Evolutionary conservation across 345 rosid species (phyloP).

Genomic region (Erodium maritimum): DNA sequence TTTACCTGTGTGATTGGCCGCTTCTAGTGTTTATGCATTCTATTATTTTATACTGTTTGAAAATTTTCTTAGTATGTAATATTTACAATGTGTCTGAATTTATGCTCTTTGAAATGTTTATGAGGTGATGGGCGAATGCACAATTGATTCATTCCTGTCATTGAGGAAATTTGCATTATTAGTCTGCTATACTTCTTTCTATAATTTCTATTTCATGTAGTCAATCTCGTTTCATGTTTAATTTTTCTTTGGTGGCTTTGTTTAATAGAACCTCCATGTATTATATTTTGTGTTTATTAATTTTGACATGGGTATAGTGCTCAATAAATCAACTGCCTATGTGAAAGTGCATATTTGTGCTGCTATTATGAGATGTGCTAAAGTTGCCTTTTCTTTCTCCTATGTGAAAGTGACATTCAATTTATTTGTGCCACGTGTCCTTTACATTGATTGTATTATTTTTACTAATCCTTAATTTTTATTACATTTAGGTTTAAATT

Average conservation of each 20-base stretch:
- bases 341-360: neutral
- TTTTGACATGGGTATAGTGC: neutral
- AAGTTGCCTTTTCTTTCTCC: neutral
- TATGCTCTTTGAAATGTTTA: neutral
- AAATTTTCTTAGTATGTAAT: neutral
- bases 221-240: neutral
- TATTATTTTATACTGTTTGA: neutral
- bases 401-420: neutral
- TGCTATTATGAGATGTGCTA: neutral
- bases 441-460: neutral
- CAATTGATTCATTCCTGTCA: neutral
- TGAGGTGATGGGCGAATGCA: neutral
- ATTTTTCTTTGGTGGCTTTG: neutral
- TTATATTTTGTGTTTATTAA: no score
- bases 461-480: neutral
- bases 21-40: neutral
- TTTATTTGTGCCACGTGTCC: neutral
- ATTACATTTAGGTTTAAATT: conserved; percentile 65
- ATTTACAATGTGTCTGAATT: neutral
- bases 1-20: neutral
- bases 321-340: neutral
- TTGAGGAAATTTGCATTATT: neutral
- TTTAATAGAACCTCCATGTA: neutral
- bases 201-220: neutral
- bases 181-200: neutral